These are phyloP conservation scores for Verticillium zaregamsianum DNA, from an alignment of 2,329 filamentous ascomycete genomes.

Conservation along the genomic window DNA sequence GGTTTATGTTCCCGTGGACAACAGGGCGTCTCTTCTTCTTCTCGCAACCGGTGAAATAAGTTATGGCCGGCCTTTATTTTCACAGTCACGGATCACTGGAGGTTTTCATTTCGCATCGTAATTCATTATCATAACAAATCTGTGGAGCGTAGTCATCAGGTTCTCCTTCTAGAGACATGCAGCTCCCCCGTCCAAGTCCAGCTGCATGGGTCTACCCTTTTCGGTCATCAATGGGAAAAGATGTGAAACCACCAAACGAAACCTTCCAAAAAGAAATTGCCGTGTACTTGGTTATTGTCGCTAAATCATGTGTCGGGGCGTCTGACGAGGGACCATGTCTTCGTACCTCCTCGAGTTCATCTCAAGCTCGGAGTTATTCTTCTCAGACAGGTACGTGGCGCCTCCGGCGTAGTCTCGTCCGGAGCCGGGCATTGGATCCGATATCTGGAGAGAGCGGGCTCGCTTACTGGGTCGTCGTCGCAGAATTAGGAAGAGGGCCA, in stretches of 20 bases:
- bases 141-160: background rate
- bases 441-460: slow-evolving; percentile 38
- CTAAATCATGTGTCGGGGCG: slow-evolving; percentile 41
- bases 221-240: background rate
- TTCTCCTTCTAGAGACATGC: background rate
- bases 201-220: background rate
- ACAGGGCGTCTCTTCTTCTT: too few relatives aligned
- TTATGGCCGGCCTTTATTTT: too few relatives aligned
- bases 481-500: slow-evolving; percentile 36
- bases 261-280: background rate
- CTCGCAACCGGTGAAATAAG: too few relatives aligned
- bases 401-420: slow-evolving; percentile 26
- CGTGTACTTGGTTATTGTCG: background rate
- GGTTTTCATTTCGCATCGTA: background rate
- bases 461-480: slow-evolving; percentile 23
- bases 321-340: slow-evolving; percentile 50
- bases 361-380: slow-evolving; percentile 41
- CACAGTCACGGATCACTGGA: background rate
- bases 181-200: background rate
- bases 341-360: slow-evolving; percentile 51
- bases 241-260: background rate
- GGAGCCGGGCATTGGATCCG: slow-evolving; percentile 44
- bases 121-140: background rate
- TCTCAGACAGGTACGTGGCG: slow-evolving; percentile 10
- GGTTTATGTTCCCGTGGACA: background rate